Base-by-base conservation (phyloP, 495 filamentous ascomycete species). In the Geoglossum glabrum region DNA sequence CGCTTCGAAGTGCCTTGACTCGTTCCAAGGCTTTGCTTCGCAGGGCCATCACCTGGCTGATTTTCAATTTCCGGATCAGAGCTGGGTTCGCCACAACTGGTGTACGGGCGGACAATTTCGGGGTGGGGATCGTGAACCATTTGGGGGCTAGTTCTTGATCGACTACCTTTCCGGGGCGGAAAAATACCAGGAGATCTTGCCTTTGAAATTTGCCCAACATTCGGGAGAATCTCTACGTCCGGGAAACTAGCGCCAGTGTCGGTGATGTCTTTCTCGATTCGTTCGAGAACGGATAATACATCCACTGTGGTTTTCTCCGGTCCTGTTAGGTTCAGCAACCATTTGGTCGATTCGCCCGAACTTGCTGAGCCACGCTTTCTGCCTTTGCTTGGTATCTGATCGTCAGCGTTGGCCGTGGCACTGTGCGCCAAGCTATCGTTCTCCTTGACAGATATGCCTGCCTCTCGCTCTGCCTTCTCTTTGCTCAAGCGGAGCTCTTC, bases 401-500 rank as follows among this genome's bases (percentile, higher is more conserved):
- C 31, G 1, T 31, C 31, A n/a, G 30, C 6, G n/a, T 56, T 15
- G 31, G n/a, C 30, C 54, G 33, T 38, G 25, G 56, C 55, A 3
- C 62, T 63, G n/a, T 58, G 61, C n/a, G 33, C 34, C 17, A 23
- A 56, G 43, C 56, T 56, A 10, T 50, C 30, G 30, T 34, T 33
- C 1, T n/a, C 10, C 27, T 21, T 47, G 57, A 17, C 33, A 47
- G 30, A 40, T 19, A 25, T 17, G 31, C 26, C 57, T 0, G 47
- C 0, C 28, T 33, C 31, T 30, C 1, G 0, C 23, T 59, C 30
- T n/a, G 56, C 57, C n/a, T 40, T 54, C 49, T 60, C 59, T 58
- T 38, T 55, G 23, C 46, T 58, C 33, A 73, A 43, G 4, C 73
- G 69, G 34, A 71, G 64, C 54, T 75, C 66, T 61, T 81, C 79